Conservation (phyloP, 768 basidiomycete genomes). For the Pisolithus microcarpus region DNA sequence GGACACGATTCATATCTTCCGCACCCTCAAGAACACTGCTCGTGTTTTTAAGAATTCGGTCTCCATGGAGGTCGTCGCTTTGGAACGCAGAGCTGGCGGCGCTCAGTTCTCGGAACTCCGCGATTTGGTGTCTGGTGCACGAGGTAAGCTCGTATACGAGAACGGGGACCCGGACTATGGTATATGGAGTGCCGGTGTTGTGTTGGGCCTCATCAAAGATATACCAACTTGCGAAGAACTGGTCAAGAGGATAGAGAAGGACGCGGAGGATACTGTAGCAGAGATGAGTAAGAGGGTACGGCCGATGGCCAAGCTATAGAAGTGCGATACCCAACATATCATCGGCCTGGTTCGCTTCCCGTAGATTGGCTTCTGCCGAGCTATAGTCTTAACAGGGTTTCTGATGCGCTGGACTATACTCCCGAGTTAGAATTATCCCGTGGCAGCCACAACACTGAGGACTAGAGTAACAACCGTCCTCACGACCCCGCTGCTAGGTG, state of each 20-base stretch:
- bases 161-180: conserved; percentile 81
- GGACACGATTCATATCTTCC: conserved; percentile 86
- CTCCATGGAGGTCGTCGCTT: conserved; percentile 73
- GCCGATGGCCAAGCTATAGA: conserved; percentile 41
- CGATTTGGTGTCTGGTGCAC: conserved; percentile 65
- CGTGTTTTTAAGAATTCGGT: conserved; percentile 86
- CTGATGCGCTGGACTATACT: too few species aligned
- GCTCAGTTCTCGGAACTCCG: conserved; percentile 83
- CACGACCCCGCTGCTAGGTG: conserved; percentile 18
- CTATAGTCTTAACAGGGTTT: too few species aligned
- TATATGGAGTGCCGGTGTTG: conserved; percentile 71
- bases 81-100: conserved; percentile 75
- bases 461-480: conserved; percentile 21
- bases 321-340: neutral
- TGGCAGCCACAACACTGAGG: too few species aligned
- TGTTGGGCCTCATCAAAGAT: conserved; percentile 70
- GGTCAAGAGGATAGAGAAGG: conserved; percentile 59
- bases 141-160: conserved; percentile 73
- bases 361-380: too few species aligned
- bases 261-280: conserved; percentile 62
- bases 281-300: conserved; percentile 29
- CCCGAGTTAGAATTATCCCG: too few species aligned
- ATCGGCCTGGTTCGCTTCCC: too few species aligned
- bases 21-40: conserved; percentile 76
- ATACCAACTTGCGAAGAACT: conserved; percentile 76